A percentile compares a stretch with the other conserved stretches of the same genome.
These are phyloP conservation scores for Tothia fuscella DNA, from an alignment of 2,329 filamentous ascomycete genomes.

Conservation along the genomic window DNA sequence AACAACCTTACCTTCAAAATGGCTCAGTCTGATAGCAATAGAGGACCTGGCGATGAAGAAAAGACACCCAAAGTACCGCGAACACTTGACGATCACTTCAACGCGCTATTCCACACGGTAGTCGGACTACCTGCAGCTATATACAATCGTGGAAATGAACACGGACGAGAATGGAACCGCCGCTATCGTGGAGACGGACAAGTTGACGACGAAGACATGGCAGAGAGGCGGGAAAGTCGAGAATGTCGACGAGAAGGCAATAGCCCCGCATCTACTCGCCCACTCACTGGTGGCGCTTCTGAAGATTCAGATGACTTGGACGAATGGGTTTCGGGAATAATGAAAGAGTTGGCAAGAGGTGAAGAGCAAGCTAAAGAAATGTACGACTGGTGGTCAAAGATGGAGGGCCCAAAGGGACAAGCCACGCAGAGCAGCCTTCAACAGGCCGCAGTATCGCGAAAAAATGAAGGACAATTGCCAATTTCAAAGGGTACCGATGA, in stretches of 20 bases:
- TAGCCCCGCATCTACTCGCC: no score
- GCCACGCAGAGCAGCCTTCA: background rate
- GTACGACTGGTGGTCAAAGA: conserved; percentile 7
- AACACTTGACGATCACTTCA: background rate
- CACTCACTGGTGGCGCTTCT: background rate
- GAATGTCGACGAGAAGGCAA: background rate
- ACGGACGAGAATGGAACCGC: conserved; percentile 3
- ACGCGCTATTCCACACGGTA: conserved; percentile 2
- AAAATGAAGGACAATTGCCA: background rate
- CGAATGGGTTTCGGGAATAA: conserved; percentile 6
- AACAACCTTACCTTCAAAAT: no score
- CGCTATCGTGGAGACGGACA: background rate
- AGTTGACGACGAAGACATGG: background rate
- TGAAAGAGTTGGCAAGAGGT: background rate
- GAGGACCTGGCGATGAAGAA: background rate
- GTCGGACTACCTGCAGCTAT: conserved; percentile 2
- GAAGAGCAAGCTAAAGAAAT: conserved; percentile 7
- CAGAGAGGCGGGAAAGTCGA: conserved; percentile 2
- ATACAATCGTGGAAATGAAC: conserved; percentile 9
- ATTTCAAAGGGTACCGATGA: no score
- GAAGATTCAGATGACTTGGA: background rate
- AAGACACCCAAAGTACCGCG: background rate
- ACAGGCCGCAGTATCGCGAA: background rate
- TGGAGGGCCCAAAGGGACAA: background rate
- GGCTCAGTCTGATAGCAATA: background rate